phyloP scores from a whole-genome alignment of 1,284 basidiomycete genomes.

The Gymnopus androsaceus region DNA sequence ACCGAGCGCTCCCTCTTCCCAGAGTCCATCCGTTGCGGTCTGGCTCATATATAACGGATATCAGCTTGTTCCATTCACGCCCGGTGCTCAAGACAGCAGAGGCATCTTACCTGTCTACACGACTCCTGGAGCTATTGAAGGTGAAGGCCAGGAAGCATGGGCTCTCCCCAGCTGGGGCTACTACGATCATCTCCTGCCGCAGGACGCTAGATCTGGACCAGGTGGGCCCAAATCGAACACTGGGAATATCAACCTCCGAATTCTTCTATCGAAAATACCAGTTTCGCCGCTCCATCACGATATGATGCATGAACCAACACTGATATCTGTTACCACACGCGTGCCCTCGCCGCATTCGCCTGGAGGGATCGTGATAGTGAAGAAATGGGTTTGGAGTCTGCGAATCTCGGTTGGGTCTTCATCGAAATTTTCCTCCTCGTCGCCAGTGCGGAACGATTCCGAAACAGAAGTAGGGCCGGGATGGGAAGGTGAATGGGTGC shows the following conservation, averaged over 20 bases:
- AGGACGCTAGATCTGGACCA: not conserved
- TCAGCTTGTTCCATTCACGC: conserved; percentile 3
- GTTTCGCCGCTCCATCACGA: not conserved
- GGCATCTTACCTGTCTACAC: conserved; percentile 1
- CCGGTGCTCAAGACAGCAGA: conserved; percentile 4
- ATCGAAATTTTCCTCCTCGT: conserved; percentile 1
- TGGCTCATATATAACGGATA: conserved; percentile 10
- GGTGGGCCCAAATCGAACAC: not conserved
- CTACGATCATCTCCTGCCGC: conserved; percentile 14
- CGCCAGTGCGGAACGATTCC: not conserved
- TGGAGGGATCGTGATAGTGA: conserved; percentile 54
- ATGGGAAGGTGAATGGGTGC: conserved; percentile 74
- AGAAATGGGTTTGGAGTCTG: conserved; percentile 64
- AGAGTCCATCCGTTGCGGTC: not conserved
- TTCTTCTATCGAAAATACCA: conserved; percentile 3
- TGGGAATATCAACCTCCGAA: conserved; percentile 3
- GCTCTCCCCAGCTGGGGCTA: conserved; percentile 15
- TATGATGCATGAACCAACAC: not conserved
- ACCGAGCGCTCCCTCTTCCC: conserved; percentile 13
- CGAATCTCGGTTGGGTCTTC: conserved; percentile 41
- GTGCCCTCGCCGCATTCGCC: conserved; percentile 62
- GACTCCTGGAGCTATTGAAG: not conserved
- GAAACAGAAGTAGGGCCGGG: conserved; percentile 51
- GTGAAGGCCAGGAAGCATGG: conserved; percentile 11
- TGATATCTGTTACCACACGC: conserved; percentile 22